Conservation (phyloP, 1,284 basidiomycete genomes). For the Peniophora sp. region DNA sequence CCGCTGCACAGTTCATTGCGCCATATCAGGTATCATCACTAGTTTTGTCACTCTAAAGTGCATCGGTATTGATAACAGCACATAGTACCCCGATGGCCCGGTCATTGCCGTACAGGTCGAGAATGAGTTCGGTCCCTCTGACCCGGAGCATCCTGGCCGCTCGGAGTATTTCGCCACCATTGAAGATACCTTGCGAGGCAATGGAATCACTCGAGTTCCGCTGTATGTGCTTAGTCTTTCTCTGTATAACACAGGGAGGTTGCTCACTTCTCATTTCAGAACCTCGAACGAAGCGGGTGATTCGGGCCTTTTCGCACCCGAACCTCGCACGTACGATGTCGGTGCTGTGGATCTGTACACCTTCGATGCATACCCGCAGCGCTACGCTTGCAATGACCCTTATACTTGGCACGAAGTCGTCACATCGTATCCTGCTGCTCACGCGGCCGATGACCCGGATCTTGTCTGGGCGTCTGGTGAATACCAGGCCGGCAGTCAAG, state of each 20-base stretch:
- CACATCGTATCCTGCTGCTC: background rate
- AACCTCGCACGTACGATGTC: conserved; percentile 2
- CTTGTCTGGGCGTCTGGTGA: conserved; percentile 23
- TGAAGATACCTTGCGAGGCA: conserved; percentile 27
- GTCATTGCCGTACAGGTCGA: conserved; percentile 44
- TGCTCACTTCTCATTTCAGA: conserved; percentile 10
- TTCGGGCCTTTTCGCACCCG: conserved; percentile 9
- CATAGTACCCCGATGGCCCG: conserved; percentile 33
- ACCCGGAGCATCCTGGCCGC: conserved; percentile 14
- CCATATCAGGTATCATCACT: conserved; percentile 28
- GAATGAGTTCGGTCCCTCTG: conserved; percentile 35
- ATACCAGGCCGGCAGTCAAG: conserved; percentile 29
- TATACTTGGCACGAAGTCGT: background rate
- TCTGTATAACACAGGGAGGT: conserved; percentile 3
- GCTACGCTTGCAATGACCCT: background rate
- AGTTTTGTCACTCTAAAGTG: background rate
- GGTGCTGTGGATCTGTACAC: background rate
- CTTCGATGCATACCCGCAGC: background rate
- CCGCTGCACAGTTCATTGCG: conserved; percentile 29
- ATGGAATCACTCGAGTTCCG: conserved; percentile 34
- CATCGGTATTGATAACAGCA: background rate
- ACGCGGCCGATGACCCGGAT: conserved; percentile 17
- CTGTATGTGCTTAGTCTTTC: conserved; percentile 8
- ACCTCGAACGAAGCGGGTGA: conserved; percentile 31
- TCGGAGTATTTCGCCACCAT: conserved; percentile 30